Percentiles rank a stretch among this genome's conserved stretches.
These are phyloP conservation scores for Pseudoturritis turrita DNA, from an alignment of 345 rosid species.

Conservation along the genomic window DNA sequence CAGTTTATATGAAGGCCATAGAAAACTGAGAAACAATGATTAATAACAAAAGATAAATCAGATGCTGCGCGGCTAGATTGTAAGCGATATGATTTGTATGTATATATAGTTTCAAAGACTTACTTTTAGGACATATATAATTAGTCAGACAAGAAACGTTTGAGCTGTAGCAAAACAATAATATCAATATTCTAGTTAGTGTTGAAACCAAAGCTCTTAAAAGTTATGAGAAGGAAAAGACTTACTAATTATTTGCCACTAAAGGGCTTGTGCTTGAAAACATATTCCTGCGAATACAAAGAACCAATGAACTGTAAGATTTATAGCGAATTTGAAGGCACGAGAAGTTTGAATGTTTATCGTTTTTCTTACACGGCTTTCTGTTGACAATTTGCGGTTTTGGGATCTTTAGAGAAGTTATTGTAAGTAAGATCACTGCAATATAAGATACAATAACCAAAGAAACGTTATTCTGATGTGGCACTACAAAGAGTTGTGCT, in stretches of 20 bases:
- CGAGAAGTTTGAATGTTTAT: neutral
- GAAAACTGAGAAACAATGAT: constrained; percentile 33
- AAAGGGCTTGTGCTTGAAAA: constrained; percentile 59
- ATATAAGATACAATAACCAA: neutral
- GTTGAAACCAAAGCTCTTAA: neutral
- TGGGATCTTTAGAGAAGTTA: constrained; percentile 40
- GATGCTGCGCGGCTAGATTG: neutral
- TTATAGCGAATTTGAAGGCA: neutral
- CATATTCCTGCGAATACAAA: constrained; percentile 32
- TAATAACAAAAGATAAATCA: neutral
- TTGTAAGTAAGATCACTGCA: constrained; percentile 75
- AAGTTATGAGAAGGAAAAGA: neutral
- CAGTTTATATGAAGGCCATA: constrained; percentile 54
- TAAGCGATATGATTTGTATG: neutral
- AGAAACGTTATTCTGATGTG: neutral
- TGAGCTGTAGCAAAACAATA: constrained; percentile 10
- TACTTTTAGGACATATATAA: constrained; percentile 15
- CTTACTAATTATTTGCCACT: constrained; percentile 39
- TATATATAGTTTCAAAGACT: constrained; percentile 12
- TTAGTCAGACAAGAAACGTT: constrained; percentile 10
- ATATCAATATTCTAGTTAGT: neutral
- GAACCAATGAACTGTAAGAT: constrained; percentile 10
- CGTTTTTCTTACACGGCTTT: constrained; percentile 36
- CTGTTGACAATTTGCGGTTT: constrained; percentile 25
- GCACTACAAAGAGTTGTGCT: neutral